A percentile compares a stretch with the other conserved stretches of the same genome.
These are phyloP conservation scores for Blakeslea trispora DNA, from an alignment of 371 early-diverging fungal genomes.

Conservation along the genomic window DNA sequence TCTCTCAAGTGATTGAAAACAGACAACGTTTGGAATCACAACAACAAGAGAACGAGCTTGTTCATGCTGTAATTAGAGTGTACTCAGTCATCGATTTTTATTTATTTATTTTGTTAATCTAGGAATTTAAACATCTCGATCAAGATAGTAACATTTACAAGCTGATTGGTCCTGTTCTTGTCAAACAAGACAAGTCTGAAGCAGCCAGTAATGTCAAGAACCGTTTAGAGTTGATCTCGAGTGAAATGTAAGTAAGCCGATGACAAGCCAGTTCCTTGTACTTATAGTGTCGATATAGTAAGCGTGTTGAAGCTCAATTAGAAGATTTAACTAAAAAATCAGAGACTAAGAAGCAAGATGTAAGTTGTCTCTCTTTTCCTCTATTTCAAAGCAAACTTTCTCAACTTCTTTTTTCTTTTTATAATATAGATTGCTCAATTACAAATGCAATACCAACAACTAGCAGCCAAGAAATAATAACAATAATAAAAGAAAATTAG, in stretches of 20 bases:
- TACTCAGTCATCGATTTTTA: no score
- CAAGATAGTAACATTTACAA: constrained; percentile 89
- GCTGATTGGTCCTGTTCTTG: constrained; percentile 92
- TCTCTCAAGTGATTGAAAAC: constrained; percentile 72
- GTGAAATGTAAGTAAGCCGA: constrained; percentile 74
- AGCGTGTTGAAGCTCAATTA: constrained; percentile 81
- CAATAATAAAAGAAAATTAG: background rate
- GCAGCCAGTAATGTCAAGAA: constrained; percentile 89
- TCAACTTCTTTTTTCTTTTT: constrained; percentile 17
- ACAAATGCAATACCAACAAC: constrained; percentile 38
- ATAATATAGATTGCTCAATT: constrained; percentile 29
- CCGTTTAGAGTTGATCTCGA: constrained; percentile 87
- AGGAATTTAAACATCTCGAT: constrained; percentile 87
- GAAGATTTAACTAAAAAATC: constrained; percentile 77
- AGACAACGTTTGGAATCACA: constrained; percentile 92
- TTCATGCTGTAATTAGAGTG: constrained; percentile 67
- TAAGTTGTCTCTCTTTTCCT: no score
- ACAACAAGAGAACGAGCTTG: constrained; percentile 92
- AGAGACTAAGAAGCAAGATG: constrained; percentile 77
- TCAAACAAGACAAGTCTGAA: constrained; percentile 89
- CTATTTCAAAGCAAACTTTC: no score
- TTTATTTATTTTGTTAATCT: background rate
- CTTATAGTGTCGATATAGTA: constrained; percentile 45
- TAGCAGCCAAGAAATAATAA: constrained; percentile 22
- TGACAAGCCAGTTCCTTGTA: background rate